Percentiles rank a stretch among this genome's conserved stretches.
Conservation (phyloP, 805 yeast species). For the Martiniozyma abietophila region DNA sequence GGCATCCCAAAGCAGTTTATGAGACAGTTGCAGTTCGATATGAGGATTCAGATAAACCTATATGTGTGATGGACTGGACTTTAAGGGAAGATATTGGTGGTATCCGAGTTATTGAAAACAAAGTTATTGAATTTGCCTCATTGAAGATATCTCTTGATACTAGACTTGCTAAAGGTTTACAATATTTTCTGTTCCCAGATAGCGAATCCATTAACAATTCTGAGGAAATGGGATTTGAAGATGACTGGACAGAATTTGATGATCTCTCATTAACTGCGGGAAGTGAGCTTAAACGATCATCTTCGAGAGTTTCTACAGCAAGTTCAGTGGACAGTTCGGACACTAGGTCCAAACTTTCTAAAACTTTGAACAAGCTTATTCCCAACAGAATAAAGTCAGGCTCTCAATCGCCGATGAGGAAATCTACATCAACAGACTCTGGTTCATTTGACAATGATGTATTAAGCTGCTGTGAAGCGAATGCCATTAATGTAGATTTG, state of each 20-base stretch:
- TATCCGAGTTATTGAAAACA: slow-evolving; percentile 43
- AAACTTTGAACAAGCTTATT: too few relatives aligned
- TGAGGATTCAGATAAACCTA: slow-evolving; percentile 20
- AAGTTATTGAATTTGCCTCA: slow-evolving; percentile 43
- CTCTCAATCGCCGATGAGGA: too few relatives aligned
- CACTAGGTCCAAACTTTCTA: too few relatives aligned
- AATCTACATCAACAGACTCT: too few relatives aligned
- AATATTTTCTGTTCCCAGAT: slow-evolving; percentile 27
- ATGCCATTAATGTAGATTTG: too few relatives aligned
- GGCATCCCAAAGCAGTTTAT: slow-evolving; percentile 46
- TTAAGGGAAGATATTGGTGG: slow-evolving; percentile 58
- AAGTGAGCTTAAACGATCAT: too few relatives aligned
- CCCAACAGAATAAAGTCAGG: too few relatives aligned
- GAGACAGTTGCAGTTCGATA: slow-evolving; percentile 54
- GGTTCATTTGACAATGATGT: too few relatives aligned
- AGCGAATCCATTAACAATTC: slow-evolving; percentile 6
- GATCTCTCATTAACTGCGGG: not conserved
- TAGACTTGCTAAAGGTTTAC: slow-evolving; percentile 39
- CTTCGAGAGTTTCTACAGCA: too few relatives aligned
- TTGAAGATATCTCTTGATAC: slow-evolving; percentile 49
- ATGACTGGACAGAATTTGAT: slow-evolving; percentile 6
- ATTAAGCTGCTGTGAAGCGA: too few relatives aligned
- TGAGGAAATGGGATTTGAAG: not conserved
- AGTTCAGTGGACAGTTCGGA: too few relatives aligned
- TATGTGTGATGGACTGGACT: slow-evolving; percentile 41